Evolutionary conservation across 1,284 basidiomycete species (phyloP).

Genomic region (Ustilago esculenta): DNA sequence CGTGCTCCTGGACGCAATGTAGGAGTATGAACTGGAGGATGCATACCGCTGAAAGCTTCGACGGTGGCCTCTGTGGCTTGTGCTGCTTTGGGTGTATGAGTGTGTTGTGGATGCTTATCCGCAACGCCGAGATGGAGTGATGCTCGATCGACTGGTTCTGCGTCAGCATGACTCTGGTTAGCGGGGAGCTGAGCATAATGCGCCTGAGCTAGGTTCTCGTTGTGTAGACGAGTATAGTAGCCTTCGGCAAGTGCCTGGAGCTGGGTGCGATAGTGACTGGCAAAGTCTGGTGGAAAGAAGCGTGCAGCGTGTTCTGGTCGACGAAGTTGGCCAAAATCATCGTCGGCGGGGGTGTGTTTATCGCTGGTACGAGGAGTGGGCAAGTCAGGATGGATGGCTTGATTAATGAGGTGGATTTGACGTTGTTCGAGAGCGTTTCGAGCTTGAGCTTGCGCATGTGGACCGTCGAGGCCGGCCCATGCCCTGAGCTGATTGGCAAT

Average conservation of each 20-base stretch:
- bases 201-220: slow-evolving; percentile 40
- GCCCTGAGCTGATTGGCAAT: slow-evolving; percentile 54
- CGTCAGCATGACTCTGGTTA: slow-evolving; percentile 5
- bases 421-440: slow-evolving; percentile 48
- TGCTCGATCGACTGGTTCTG: not conserved
- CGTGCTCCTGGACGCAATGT: slow-evolving; percentile 32
- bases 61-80: not conserved
- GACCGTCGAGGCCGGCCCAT: slow-evolving; percentile 63
- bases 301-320: slow-evolving; percentile 22
- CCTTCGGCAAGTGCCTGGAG: slow-evolving; percentile 58
- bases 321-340: slow-evolving; percentile 4
- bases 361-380: slow-evolving; percentile 1
- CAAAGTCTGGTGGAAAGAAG: slow-evolving; percentile 63
- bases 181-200: slow-evolving; percentile 31
- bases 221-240: slow-evolving; percentile 56
- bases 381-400: slow-evolving; percentile 18
- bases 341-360: not conserved
- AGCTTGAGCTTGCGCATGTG: slow-evolving; percentile 54
- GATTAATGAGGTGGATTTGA: slow-evolving; percentile 44
- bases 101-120: not conserved
- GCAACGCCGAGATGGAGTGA: not conserved
- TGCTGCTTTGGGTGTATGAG: not conserved
- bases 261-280: slow-evolving; percentile 60
- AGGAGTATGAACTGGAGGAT: slow-evolving; percentile 40
- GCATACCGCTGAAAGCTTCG: slow-evolving; percentile 7